Conservation (phyloP, 305 asterid genomes). For the Fraxinus ornus region DNA sequence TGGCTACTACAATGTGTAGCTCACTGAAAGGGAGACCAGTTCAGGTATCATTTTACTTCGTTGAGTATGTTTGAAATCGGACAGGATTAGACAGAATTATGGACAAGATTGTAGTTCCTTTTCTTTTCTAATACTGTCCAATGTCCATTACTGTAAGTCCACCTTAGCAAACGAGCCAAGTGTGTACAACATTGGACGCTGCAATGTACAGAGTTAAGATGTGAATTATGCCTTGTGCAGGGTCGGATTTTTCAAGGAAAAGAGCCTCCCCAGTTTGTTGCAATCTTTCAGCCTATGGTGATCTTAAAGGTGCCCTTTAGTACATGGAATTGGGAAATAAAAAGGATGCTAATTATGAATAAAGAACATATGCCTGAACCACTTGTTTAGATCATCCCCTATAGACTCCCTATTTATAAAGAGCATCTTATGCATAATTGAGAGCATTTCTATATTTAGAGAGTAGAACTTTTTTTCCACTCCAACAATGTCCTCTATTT, state of each 20-base stretch:
- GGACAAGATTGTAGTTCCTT: background rate
- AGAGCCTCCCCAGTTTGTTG: conserved; percentile 92
- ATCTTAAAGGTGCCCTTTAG: conserved; percentile 67
- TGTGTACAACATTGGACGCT: conserved; percentile 9
- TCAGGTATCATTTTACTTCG: conserved; percentile 45
- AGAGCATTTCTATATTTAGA: background rate
- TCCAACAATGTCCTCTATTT: background rate
- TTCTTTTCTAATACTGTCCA: background rate
- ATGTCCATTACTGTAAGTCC: background rate
- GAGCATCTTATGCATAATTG: background rate
- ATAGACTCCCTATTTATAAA: background rate
- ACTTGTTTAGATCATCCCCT: background rate
- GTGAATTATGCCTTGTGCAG: conserved; percentile 40
- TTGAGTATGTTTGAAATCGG: background rate
- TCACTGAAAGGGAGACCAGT: conserved; percentile 77
- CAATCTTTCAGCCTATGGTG: conserved; percentile 85
- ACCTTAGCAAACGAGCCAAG: background rate
- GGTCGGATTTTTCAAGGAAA: conserved; percentile 84
- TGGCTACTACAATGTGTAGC: conserved; percentile 64
- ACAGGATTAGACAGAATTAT: background rate
- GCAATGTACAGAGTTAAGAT: conserved; percentile 17
- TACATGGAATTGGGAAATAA: conserved; percentile 14
- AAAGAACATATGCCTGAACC: conserved; percentile 2
- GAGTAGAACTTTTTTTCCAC: background rate
- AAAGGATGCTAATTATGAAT: background rate